phyloP scores from a whole-genome alignment of 2,329 filamentous ascomycete species.

The Onygenales sp. region DNA sequence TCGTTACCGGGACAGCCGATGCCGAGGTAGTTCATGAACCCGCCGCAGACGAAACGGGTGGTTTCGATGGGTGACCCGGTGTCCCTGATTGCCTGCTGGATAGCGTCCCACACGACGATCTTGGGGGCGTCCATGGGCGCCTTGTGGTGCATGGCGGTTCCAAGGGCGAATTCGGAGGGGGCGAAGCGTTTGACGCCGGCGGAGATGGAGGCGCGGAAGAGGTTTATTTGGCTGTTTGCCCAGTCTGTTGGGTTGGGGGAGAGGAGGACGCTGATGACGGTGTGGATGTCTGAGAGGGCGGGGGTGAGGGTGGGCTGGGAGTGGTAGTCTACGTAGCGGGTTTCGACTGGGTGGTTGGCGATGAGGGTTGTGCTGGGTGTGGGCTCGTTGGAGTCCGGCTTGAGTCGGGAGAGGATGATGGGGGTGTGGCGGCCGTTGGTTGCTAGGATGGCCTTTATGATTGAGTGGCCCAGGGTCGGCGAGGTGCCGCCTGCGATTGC shows the following conservation, averaged over 20 bases:
- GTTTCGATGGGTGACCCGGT: conserved; percentile 17
- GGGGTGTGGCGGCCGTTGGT: conserved; percentile 15
- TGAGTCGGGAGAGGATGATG: conserved; percentile 21
- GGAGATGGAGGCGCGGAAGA: conserved; percentile 34
- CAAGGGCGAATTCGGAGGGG: conserved; percentile 32
- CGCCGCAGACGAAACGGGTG: conserved; percentile 21
- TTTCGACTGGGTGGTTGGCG: conserved; percentile 5
- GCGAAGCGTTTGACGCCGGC: conserved; percentile 39
- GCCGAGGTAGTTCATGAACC: conserved; percentile 28
- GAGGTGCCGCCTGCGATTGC: conserved; percentile 6
- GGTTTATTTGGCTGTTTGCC: conserved; percentile 27
- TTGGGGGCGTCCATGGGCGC: conserved; percentile 17
- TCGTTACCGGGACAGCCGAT: conserved; percentile 12
- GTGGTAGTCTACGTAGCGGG: conserved; percentile 22
- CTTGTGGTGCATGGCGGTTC: conserved; percentile 9
- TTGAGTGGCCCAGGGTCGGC: conserved; percentile 4
- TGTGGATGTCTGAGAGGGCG: conserved; percentile 16
- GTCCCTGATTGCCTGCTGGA: conserved; percentile 11
- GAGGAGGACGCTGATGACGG: conserved; percentile 19
- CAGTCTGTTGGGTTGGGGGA: conserved; percentile 13
- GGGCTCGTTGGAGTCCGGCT: conserved; percentile 4
- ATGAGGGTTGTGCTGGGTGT: conserved; percentile 1
- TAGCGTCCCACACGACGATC: conserved; percentile 18
- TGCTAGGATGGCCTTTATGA: conserved; percentile 8
- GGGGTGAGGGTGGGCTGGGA: conserved; percentile 12